Evolutionary conservation across 2,329 filamentous ascomycete genomes (phyloP).

Genomic region (Sclerotiophoma versabilis): DNA sequence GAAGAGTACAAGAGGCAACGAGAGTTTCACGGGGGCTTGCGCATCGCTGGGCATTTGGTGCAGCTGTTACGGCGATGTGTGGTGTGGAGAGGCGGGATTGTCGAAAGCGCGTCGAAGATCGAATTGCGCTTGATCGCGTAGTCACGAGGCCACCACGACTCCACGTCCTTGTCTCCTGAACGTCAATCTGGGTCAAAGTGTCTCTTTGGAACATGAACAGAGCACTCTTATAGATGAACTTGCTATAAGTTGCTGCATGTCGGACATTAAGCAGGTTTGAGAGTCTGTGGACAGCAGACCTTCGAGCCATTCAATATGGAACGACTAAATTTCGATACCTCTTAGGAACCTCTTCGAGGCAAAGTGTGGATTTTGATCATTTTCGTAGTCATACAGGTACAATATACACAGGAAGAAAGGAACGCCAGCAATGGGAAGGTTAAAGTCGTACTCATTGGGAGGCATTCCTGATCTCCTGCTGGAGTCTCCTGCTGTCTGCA

Average conservation of each 20-base stretch:
- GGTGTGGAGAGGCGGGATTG: constrained; percentile 24
- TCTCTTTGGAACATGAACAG: not conserved
- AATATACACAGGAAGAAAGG: constrained; percentile 20
- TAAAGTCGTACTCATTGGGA: constrained; percentile 26
- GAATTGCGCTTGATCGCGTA: constrained; percentile 28
- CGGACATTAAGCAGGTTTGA: not conserved
- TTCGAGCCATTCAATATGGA: not conserved
- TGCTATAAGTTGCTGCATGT: not conserved
- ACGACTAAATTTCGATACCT: not conserved
- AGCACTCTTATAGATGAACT: not conserved
- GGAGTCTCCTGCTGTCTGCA: constrained; percentile 42
- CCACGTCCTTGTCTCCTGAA: not conserved
- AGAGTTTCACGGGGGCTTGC: constrained; percentile 74
- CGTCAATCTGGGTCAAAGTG: not conserved
- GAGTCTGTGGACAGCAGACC: not conserved
- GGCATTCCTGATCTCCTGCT: constrained; percentile 45
- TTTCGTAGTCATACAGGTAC: constrained; percentile 23
- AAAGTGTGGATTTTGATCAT: constrained; percentile 24
- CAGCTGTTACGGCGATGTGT: constrained; percentile 24
- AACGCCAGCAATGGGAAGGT: constrained; percentile 4
- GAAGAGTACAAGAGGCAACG: constrained; percentile 70
- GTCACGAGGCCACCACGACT: constrained; percentile 28
- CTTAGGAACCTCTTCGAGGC: not conserved
- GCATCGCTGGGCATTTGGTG: constrained; percentile 51
- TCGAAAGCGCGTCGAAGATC: constrained; percentile 25